Evolutionary conservation across 768 basidiomycete genomes (phyloP).

Genomic region (Fistulinella prunicolor): DNA sequence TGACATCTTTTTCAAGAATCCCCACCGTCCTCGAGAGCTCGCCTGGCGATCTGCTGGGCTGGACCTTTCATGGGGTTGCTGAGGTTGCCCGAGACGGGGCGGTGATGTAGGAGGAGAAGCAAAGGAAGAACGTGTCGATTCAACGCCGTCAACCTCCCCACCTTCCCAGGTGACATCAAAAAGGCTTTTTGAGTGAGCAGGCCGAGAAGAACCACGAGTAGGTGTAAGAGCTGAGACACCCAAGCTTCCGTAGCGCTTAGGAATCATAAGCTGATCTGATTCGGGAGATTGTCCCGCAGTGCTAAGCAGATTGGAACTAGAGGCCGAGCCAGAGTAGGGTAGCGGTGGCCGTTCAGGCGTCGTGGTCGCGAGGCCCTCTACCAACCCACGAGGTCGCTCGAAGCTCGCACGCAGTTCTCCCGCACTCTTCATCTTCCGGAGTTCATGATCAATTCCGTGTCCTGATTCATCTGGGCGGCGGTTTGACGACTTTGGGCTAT

Average conservation of each 20-base stretch:
- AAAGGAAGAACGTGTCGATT: slow-evolving; percentile 24
- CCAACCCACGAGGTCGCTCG: slow-evolving; percentile 25
- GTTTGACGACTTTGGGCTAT: slow-evolving; percentile 18
- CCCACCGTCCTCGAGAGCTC: slow-evolving; percentile 66
- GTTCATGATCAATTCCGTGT: slow-evolving; percentile 51
- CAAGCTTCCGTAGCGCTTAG: slow-evolving; percentile 68
- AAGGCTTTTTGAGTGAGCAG: slow-evolving; percentile 40
- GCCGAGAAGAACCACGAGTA: slow-evolving; percentile 34
- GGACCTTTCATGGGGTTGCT: slow-evolving; percentile 13
- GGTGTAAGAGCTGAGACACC: slow-evolving; percentile 44
- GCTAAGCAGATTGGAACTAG: slow-evolving; percentile 63
- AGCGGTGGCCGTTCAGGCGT: slow-evolving; percentile 43
- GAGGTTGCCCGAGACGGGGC: slow-evolving; percentile 17
- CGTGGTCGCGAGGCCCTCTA: slow-evolving; percentile 28
- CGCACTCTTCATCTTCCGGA: slow-evolving; percentile 85
- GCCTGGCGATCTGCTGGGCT: slow-evolving; percentile 26
- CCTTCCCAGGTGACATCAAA: slow-evolving; percentile 51
- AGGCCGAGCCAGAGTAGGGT: slow-evolving; percentile 59
- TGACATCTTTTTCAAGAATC: slow-evolving; percentile 97
- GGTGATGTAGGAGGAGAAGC: slow-evolving; percentile 28
- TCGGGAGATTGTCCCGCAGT: slow-evolving; percentile 32
- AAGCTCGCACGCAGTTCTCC: slow-evolving; percentile 60
- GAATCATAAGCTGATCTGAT: slow-evolving; percentile 34
- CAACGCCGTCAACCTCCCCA: slow-evolving; percentile 8
- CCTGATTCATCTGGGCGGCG: slow-evolving; percentile 39